These are phyloP conservation scores for Gardenia jasminoides DNA, from an alignment of 257 asterid genomes.

Conservation along the genomic window DNA sequence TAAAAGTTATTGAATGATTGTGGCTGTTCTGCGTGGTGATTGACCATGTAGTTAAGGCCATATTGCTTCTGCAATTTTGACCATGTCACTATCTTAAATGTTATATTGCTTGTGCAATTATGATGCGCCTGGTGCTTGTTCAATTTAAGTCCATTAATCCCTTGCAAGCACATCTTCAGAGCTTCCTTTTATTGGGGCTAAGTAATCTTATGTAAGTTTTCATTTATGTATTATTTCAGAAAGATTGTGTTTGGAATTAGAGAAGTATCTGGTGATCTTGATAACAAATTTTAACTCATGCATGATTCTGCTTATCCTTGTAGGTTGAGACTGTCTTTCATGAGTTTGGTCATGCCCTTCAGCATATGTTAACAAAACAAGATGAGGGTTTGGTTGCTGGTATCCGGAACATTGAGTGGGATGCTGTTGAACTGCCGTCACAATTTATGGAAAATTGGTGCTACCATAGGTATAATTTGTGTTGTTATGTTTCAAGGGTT, in stretches of 20 bases:
- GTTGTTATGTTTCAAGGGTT: not conserved
- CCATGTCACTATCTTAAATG: not conserved
- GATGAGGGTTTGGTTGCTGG: constrained; percentile 99
- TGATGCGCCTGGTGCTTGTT: not conserved
- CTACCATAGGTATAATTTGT: constrained; percentile 66
- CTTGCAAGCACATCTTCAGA: not conserved
- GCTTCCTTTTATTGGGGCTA: not conserved
- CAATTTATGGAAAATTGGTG: constrained; percentile 99
- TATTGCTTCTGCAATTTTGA: too few relatives aligned
- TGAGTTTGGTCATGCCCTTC: constrained; percentile 98
- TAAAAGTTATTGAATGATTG: too few relatives aligned
- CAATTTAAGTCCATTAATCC: not conserved
- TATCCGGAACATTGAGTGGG: constrained; percentile 92
- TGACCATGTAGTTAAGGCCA: not conserved
- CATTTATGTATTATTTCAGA: not conserved
- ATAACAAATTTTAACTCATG: not conserved
- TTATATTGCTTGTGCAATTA: not conserved
- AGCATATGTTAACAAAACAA: constrained; percentile 95
- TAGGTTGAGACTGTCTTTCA: constrained; percentile 99
- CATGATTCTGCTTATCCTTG: constrained; percentile 11
- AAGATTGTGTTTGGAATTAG: not conserved
- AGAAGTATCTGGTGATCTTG: not conserved
- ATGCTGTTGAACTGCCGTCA: constrained; percentile 96
- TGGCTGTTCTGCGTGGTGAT: not conserved
- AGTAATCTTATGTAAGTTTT: not conserved